Conservation (phyloP, 768 basidiomycete genomes). For the Arthromyces matolae region DNA sequence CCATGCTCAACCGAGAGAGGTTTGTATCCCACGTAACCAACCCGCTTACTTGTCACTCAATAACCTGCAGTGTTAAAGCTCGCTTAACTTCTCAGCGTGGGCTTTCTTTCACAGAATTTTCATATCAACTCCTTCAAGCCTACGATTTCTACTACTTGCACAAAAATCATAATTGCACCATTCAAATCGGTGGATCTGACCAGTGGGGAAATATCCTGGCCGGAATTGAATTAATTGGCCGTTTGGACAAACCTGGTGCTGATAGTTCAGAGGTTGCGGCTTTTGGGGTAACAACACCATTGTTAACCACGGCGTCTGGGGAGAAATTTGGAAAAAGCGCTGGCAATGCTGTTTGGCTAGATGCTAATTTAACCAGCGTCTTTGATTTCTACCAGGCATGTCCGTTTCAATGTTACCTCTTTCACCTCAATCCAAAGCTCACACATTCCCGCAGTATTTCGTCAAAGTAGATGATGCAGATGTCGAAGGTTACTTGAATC, state of each 20-base stretch:
- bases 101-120: conserved; percentile 98
- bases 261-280: conserved; percentile 33
- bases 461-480: conserved; percentile 76
- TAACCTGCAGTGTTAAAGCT: conserved; percentile 62
- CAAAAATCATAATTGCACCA: conserved; percentile 59
- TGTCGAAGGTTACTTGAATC: conserved; percentile 71
- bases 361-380: conserved; percentile 71
- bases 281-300: conserved; percentile 89
- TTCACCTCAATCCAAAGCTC: background rate
- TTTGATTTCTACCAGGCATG: conserved; percentile 93
- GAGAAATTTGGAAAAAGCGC: conserved; percentile 98
- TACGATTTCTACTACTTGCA: conserved; percentile 88
- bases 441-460: conserved; percentile 66
- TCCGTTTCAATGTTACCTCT: conserved; percentile 1
- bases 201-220: conserved; percentile 98
- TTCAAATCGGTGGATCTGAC: conserved; percentile 95
- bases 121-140: conserved; percentile 95
- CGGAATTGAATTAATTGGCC: conserved; percentile 86
- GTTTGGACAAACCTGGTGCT: conserved; percentile 29
- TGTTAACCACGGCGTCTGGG: conserved; percentile 84
- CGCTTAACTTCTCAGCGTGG: conserved; percentile 79
- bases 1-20: conserved; percentile 92
- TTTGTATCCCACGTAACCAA: conserved; percentile 26
- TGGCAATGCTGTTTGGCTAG: conserved; percentile 93
- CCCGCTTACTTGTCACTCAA: background rate